Percentiles rank a stretch among this genome's conserved stretches.
Conservation (phyloP, 495 filamentous ascomycete species). For the Pseudotulostoma volvatum region DNA sequence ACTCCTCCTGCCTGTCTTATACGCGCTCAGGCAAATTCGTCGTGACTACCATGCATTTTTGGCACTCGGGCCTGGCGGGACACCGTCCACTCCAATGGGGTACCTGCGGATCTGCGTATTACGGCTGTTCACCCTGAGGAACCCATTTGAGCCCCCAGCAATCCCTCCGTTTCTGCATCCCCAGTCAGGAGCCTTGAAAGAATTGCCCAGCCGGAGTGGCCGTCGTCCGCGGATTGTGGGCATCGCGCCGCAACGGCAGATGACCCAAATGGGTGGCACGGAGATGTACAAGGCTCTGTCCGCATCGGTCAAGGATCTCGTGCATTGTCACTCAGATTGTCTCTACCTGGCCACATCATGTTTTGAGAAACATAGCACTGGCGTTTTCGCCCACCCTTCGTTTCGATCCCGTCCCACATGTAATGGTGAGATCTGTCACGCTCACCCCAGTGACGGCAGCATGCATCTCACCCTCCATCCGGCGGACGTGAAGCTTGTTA, state of each 20-base stretch:
- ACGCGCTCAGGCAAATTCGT: constrained; percentile 40
- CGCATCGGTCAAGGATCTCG: constrained; percentile 33
- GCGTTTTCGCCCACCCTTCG: constrained; percentile 45
- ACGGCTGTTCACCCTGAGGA: constrained; percentile 27
- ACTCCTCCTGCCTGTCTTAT: constrained; percentile 28
- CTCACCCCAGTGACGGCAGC: constrained; percentile 54
- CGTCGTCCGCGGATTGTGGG: constrained; percentile 49
- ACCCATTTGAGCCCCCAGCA: constrained; percentile 18
- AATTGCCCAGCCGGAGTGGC: constrained; percentile 42
- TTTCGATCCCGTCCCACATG: constrained; percentile 16
- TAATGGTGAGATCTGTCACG: constrained; percentile 68
- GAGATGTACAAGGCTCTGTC: constrained; percentile 36
- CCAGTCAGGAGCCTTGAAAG: constrained; percentile 29
- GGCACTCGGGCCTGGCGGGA: constrained; percentile 65
- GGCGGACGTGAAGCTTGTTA: constrained; percentile 56
- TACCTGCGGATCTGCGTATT: constrained; percentile 54
- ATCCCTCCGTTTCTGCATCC: constrained; percentile 20
- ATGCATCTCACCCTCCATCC: constrained; percentile 66
- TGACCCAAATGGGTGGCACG: constrained; percentile 41
- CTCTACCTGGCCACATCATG: constrained; percentile 49
- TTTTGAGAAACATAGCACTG: constrained; percentile 66
- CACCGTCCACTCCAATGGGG: constrained; percentile 52
- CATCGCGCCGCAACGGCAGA: constrained; percentile 67
- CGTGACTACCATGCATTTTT: constrained; percentile 67
- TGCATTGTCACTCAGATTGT: constrained; percentile 25